Evolutionary conservation across 2,329 filamentous ascomycete species (phyloP), one percentile per base, ranked within the genome.

Genomic region (Microdochium paspali): DNA sequence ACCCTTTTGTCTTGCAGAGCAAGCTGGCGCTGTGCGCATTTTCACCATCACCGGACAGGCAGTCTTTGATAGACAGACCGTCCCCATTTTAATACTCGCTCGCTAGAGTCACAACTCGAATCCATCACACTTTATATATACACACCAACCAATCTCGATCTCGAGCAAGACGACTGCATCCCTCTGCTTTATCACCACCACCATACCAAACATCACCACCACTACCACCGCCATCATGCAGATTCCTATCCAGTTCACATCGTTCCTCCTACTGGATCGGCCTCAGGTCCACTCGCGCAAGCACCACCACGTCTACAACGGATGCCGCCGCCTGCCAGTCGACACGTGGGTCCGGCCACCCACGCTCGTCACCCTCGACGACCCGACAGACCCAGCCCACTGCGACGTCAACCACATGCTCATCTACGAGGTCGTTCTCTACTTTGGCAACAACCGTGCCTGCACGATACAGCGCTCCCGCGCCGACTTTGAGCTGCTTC

Each of bases 291-390:
- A 64, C 54, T 61, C 62, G 6, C 49, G 47, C 30, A 59, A 56
- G 24, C 54, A 58, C 50, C 62, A 64, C 49, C 53, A 62, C 50
- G 54, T 54, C 7, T 64, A 63, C 51, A 60, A 59, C 46, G 61
- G 58, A 32, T 46, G 45, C 12, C 49, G 48, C 26, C 45, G 51
- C 31, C 51, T 62, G 2, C 61, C 61, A 1, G 24, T 51, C 3
- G 44, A 51, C n/a, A 55, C 52, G 10, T 57, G 53, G 51, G 54
- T 62, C 18, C 50, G 49, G 15, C 48, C 55, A 10, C 47, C 47
- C 4, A 49, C 39, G 28, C 24, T 52, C 18, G 26, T 44, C 28
- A 26, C 26, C n/a, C 46, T 48, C 12, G 45, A 24, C 42, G 46
- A 25, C 24, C 35, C 18, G 35, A 40, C 18, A 9, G 35, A 40